phyloP scores from a whole-genome alignment of 176 grass and related monocot species.

The Bothriochloa decipiens region DNA sequence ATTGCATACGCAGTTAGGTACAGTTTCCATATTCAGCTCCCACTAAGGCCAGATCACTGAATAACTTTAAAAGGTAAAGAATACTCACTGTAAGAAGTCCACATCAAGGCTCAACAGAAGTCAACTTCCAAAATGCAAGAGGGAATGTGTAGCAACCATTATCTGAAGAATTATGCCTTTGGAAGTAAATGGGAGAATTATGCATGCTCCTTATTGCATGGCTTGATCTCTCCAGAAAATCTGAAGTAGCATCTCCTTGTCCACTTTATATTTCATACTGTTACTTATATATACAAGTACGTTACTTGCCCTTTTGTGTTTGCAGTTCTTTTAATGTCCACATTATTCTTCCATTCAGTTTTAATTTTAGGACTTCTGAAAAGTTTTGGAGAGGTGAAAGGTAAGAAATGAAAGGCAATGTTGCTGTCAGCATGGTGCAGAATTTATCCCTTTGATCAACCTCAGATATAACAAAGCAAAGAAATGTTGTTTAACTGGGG shows the following conservation, averaged over 20 bases:
- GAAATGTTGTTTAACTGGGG: conserved; percentile 7
- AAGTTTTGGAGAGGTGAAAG: background rate
- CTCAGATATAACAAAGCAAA: conserved; percentile 39
- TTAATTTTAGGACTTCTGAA: conserved; percentile 33
- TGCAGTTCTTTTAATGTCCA: background rate
- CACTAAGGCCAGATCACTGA: conserved; percentile 48
- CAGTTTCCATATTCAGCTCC: conserved; percentile 40
- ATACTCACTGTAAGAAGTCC: conserved; percentile 46
- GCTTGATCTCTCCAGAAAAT: conserved; percentile 37
- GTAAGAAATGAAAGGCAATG: conserved; percentile 37
- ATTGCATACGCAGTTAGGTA: conserved; percentile 48
- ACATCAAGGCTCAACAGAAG: conserved; percentile 52
- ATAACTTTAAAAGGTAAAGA: conserved; percentile 28
- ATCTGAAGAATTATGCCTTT: conserved; percentile 45
- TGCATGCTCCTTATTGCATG: conserved; percentile 41
- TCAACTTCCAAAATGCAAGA: conserved; percentile 51
- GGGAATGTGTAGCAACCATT: conserved; percentile 36
- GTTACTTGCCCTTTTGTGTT: background rate
- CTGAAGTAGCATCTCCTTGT: conserved; percentile 13
- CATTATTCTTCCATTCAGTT: conserved; percentile 11
- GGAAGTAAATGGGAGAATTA: conserved; percentile 34
- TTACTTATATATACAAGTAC: background rate
- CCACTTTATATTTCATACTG: conserved; percentile 11
- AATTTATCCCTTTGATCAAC: conserved; percentile 43
- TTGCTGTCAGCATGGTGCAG: conserved; percentile 16